Conservation (phyloP, 163 green algal genomes). For the Scenedesmus sp. region DNA sequence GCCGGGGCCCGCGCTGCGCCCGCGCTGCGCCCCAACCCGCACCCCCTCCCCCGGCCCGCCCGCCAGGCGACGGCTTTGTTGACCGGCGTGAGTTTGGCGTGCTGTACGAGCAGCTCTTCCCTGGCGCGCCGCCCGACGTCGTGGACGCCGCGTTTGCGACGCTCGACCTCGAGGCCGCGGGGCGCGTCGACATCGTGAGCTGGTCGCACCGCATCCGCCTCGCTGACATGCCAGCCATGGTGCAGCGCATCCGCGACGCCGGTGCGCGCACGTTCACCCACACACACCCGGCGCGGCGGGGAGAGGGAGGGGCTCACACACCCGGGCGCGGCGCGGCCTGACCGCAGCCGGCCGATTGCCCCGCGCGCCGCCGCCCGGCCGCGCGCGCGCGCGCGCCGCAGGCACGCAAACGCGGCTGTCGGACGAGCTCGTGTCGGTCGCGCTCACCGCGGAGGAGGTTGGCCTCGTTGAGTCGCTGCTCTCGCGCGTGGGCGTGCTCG, state of each 20-base stretch:
- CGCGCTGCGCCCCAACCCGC: too few species aligned
- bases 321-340: too few species aligned
- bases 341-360: too few species aligned
- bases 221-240: constrained; percentile 65
- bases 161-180: constrained; percentile 35
- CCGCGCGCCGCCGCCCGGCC: too few species aligned
- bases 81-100: constrained; percentile 17
- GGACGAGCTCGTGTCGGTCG: constrained; percentile 4
- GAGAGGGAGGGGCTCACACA: too few species aligned
- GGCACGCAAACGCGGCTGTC: constrained; percentile 15
- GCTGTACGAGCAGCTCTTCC: constrained; percentile 42
- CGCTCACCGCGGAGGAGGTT: constrained; percentile 61
- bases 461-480: constrained; percentile 78
- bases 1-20: too few species aligned
- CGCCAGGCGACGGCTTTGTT: constrained; percentile 42
- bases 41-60: too few species aligned
- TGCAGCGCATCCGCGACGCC: constrained; percentile 40
- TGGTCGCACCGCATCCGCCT: constrained; percentile 56
- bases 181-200: constrained; percentile 44
- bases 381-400: background rate
- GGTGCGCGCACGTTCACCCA: too few species aligned
- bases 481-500: constrained; percentile 69
- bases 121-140: background rate
- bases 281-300: too few species aligned
- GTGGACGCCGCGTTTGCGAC: constrained; percentile 12